Evolutionary conservation across 2,329 filamentous ascomycete genomes (phyloP), one percentile per base, ranked within the genome.

Genomic region (Penicillium sp.): DNA sequence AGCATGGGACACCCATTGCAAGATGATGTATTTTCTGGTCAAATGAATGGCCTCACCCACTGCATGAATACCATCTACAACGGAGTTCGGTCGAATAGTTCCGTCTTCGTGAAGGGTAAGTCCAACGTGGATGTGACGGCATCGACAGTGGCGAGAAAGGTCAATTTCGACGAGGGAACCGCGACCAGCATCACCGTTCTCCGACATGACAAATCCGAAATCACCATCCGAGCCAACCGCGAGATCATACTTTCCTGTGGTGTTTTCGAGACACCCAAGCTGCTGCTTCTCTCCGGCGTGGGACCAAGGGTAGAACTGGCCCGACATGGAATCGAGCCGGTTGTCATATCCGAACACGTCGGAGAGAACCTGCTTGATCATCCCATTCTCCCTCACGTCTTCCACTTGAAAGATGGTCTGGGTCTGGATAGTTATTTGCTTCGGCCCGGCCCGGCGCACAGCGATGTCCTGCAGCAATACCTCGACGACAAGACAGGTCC

Each of bases 1-100:
- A 73, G 68, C 30, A 77, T 71, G 37, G 78, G 77, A 6, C 62
- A 75, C 27, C 52, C 58, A 0, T 39, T 79, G 1, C 74, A 69
- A 0, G 74, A 79, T 5, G 70, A 81, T 33, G 73, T 81, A 28
- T 78, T 39, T 76, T 7, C 73, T 65, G 2, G 73, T 4, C 66
- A 72, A 36, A 47, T 83, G 18, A 71, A 78, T 5, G 79, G 74
- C 1, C 74, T 83, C 37, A 69, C 65, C 29, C 69, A 77, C 28
- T 73, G 72, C 46, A 64, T 75, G 38, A 72, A 77, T 54, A 72
- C 70, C 25, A 79, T 80, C 51, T 78, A 81, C 60, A 66, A 75
- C 9, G 77, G 78, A 7, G 61, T 65, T 38, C 71, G 78, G 11
- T 75, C 72, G 2, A 70, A 67, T 4, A 74, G 71, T 48, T 76